Conservation (phyloP, 352 stramenopile species). For the Phytophthora crassamura region DNA sequence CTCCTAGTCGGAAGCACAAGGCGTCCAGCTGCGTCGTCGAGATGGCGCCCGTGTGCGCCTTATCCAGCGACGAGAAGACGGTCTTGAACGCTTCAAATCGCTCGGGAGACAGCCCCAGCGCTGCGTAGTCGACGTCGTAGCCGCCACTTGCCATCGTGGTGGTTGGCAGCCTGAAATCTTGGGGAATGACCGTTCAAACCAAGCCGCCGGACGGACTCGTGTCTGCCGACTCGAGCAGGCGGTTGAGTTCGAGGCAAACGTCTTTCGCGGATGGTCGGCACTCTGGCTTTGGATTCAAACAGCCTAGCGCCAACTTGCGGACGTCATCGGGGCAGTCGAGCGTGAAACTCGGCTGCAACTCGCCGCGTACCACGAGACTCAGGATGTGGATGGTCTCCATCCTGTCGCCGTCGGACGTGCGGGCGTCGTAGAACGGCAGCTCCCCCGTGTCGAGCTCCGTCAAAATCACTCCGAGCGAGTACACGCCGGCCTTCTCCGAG, state of each 20-base stretch:
- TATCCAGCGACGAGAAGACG: slow-evolving; percentile 60
- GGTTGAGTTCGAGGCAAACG: slow-evolving; percentile 34
- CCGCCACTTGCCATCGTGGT: slow-evolving; percentile 24
- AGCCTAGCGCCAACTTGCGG: slow-evolving; percentile 27
- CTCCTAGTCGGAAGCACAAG: slow-evolving; percentile 65
- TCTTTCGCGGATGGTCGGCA: slow-evolving; percentile 38
- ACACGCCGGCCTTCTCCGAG: slow-evolving; percentile 39
- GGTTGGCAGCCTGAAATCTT: slow-evolving; percentile 10
- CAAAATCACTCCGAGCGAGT: slow-evolving; percentile 34
- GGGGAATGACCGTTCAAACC: slow-evolving; percentile 19
- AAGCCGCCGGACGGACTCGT: not conserved
- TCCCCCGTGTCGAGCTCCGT: slow-evolving; percentile 29
- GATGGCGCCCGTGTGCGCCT: slow-evolving; percentile 57
- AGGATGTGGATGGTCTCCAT: slow-evolving; percentile 42
- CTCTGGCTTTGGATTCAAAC: slow-evolving; percentile 33
- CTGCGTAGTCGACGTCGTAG: slow-evolving; percentile 61
- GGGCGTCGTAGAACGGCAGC: slow-evolving; percentile 33
- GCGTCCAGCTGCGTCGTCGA: slow-evolving; percentile 60
- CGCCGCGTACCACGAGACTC: slow-evolving; percentile 35
- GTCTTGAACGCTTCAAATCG: slow-evolving; percentile 69
- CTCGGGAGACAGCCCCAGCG: slow-evolving; percentile 52
- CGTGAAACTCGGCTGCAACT: slow-evolving; percentile 34
- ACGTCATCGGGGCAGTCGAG: slow-evolving; percentile 26
- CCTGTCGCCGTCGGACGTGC: slow-evolving; percentile 16
- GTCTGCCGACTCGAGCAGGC: slow-evolving; percentile 23